Base-by-base conservation (phyloP, 2,329 filamentous ascomycete species). In the Capronia epimyces region DNA sequence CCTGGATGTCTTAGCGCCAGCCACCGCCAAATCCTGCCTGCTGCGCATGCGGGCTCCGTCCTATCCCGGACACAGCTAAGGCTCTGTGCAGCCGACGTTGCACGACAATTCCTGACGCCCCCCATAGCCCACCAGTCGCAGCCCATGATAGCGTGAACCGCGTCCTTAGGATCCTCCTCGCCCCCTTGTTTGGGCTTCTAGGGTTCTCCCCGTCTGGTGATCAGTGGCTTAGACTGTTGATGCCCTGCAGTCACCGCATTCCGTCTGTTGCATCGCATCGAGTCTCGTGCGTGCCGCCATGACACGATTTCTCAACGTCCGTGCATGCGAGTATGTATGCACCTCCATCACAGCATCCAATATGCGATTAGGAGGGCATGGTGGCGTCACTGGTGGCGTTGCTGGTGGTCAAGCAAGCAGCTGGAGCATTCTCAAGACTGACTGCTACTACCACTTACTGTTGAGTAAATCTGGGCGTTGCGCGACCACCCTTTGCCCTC, bases 21-120 rank as follows among this genome's bases (percentile, higher is more conserved):
- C 29, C 43, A 46, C 43, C 29, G 41, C 5, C 16, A 32, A 44
- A 44, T 8, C 41, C n/a, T 29, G 12, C 37, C 39, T n/a, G 21
- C 25, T 18, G 22, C 25, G 34, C 5, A 46, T 20, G 15, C 43
- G 24, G 39, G 27, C 31, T 25, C 42, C 49, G 49, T 46, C 18
- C 42, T 39, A 5, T 20, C 22, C 41, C 48, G 16, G 20, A 9
- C 7, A n/a, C 18, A 18, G 20, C 5, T 18, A n/a, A 21, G 20
- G 15, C 31, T 34, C 20, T 46, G 15, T 27, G 50, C 50, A 49
- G 36, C 27, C 50, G 50, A 53, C 18, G 51, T 50, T 42, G 36
- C 51, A 53, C 46, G 50, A 46, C 13, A 29, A 15, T n/a, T 13
- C 13, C 5, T 34, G 31, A 34, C 5, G 31, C 31, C 10, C 31